Conservation (phyloP, 495 filamentous ascomycete species). For the Penicillium salamii region DNA sequence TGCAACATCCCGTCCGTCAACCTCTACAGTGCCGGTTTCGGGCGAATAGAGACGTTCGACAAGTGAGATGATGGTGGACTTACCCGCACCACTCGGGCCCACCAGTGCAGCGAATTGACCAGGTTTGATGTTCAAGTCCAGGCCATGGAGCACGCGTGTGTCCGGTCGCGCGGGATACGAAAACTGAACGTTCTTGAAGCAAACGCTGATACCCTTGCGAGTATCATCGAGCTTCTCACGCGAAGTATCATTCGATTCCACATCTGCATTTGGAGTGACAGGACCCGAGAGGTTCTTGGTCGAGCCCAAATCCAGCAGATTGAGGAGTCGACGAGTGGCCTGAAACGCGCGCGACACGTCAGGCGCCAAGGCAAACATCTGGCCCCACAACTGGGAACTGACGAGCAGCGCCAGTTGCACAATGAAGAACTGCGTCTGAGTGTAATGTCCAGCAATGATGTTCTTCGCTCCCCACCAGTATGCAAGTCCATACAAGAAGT, state of each 20-base stretch:
- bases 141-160: constrained; percentile 48
- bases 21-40: constrained; percentile 28
- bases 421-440: constrained; percentile 28
- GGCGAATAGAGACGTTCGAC: constrained; percentile 57
- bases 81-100: constrained; percentile 60
- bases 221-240: background rate
- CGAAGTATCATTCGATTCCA: background rate
- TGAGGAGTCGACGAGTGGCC: constrained; percentile 3
- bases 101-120: constrained; percentile 60
- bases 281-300: constrained; percentile 6
- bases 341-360: constrained; percentile 41
- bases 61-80: constrained; percentile 59
- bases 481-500: constrained; percentile 59
- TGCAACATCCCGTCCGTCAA: constrained; percentile 40
- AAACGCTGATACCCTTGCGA: constrained; percentile 34
- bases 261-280: constrained; percentile 19
- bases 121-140: constrained; percentile 53
- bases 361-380: constrained; percentile 65
- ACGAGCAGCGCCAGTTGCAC: constrained; percentile 41
- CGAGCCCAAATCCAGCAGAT: constrained; percentile 8
- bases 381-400: constrained; percentile 60
- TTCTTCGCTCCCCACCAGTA: constrained; percentile 70
- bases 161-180: constrained; percentile 59
- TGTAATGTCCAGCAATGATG: constrained; percentile 55
- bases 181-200: constrained; percentile 55